Evolutionary conservation across 306 rosid species (phyloP), one percentile per base, ranked within the genome.

Genomic region (Erythrophleum fordii): DNA sequence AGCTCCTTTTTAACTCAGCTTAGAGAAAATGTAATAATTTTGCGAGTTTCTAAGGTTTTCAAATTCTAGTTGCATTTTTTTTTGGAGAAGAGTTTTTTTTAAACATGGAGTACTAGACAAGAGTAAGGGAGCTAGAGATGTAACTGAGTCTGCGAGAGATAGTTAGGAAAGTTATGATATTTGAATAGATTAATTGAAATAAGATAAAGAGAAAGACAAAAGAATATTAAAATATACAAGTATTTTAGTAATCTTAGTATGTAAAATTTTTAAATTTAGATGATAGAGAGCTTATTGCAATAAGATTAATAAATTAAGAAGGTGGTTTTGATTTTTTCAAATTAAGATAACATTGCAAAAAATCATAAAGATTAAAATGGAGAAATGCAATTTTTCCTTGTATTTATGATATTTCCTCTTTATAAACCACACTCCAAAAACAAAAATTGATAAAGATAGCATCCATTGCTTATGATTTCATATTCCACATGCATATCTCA

Each of bases 401-500:
- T 4, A 64, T 8, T 65, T 65, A 35, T 59, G 28, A 73, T 41
- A 73, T 73, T 64, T 61, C 58, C 11, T 52, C 39, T 20, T 29
- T 46, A 53, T 4, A 6, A 46, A 31, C 13, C 26, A 20, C 31
- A 20, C 13, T 2, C 16, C 22, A 31, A 4, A 22, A 17, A 23
- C 13, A 20, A 55, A 29, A 58, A 16, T 14, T 7, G 72, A 45
- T 3, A 64, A 34, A 35, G 49, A 55, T 23, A 17, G 18, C 17
- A 56, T 45, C 65, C 28, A 37, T 68, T 75, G 56, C 60, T 11
- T 45, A 59, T 25, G 49, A 39, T 51, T 60, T 41, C 51, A 59
- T 18, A 59, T 10, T 58, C 65, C 65, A 4, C 65, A 11, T 11
- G 65, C 18, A 58, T 2, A 26, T 49, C 31, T 46, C 10, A 58